phyloP scores from a whole-genome alignment of 345 rosid genomes.

The Dovyalis caffra region DNA sequence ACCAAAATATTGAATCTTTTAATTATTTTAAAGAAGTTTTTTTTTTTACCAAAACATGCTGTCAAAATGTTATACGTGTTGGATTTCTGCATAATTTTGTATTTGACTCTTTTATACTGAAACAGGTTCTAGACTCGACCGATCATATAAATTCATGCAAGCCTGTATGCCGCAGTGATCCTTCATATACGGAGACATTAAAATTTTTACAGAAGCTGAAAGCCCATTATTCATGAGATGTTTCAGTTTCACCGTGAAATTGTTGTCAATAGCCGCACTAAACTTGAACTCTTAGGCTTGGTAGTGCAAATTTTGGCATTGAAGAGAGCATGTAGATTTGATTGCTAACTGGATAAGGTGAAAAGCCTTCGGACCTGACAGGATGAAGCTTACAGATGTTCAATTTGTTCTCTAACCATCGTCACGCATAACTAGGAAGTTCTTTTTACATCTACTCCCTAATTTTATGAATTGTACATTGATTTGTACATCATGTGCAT shows the following conservation, averaged over 20 bases:
- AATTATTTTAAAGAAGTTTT: too few relatives aligned
- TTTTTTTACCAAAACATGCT: neutral
- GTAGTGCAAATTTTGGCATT: neutral
- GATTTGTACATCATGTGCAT: neutral
- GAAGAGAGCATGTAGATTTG: neutral
- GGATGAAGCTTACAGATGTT: neutral
- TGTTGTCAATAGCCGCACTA: neutral
- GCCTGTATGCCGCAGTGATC: constrained; percentile 77
- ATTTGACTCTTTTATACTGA: constrained; percentile 1
- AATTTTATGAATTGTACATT: constrained; percentile 4
- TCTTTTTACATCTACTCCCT: neutral
- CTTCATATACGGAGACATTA: constrained; percentile 71
- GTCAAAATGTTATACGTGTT: neutral
- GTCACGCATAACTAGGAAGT: neutral
- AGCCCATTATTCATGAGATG: constrained; percentile 32
- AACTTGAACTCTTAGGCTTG: neutral
- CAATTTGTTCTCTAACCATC: neutral
- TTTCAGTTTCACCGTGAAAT: constrained; percentile 1
- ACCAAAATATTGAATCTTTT: neutral
- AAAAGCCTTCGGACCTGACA: neutral
- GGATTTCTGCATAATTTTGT: neutral
- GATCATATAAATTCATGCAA: constrained; percentile 98
- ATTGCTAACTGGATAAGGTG: neutral
- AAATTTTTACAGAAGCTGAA: constrained; percentile 65
- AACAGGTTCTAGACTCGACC: constrained; percentile 88